Conservation (phyloP, 1,284 basidiomycete species). For the Porodaedalea pini region DNA sequence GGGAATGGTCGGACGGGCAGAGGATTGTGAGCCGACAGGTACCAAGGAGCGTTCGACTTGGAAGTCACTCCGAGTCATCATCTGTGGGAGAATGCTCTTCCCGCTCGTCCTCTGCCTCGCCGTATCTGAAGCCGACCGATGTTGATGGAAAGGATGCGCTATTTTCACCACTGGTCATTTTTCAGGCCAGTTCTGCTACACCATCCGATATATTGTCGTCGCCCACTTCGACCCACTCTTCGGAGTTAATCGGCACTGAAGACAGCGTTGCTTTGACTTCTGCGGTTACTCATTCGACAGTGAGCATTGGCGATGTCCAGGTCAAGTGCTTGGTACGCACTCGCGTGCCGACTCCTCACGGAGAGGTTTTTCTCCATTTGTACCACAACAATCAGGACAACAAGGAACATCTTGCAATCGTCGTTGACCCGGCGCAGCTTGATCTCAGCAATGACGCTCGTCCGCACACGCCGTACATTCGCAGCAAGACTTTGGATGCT, state of each 20-base stretch:
- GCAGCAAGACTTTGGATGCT: slow-evolving; percentile 81
- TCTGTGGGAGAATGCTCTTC: slow-evolving; percentile 25
- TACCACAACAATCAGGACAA: slow-evolving; percentile 88
- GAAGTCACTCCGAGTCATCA: slow-evolving; percentile 24
- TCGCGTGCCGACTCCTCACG: slow-evolving; percentile 94
- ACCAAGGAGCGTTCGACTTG: slow-evolving; percentile 57
- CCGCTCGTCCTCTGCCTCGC: slow-evolving; percentile 27
- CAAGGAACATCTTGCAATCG: slow-evolving; percentile 98
- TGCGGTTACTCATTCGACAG: slow-evolving; percentile 8
- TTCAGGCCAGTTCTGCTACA: neutral
- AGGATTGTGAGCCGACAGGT: slow-evolving; percentile 59
- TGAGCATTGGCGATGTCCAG: slow-evolving; percentile 35
- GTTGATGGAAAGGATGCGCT: neutral
- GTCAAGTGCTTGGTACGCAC: slow-evolving; percentile 96
- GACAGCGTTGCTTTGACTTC: slow-evolving; percentile 15
- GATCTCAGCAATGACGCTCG: slow-evolving; percentile 42
- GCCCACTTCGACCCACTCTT: neutral
- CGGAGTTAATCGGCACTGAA: slow-evolving; percentile 7
- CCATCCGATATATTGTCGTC: slow-evolving; percentile 31
- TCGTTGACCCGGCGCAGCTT: slow-evolving; percentile 85
- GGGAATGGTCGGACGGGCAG: slow-evolving; percentile 55
- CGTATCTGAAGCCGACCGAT: slow-evolving; percentile 37
- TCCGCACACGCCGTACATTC: slow-evolving; percentile 54
- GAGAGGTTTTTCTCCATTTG: slow-evolving; percentile 89
- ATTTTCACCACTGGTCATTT: slow-evolving; percentile 1